Evolutionary conservation across 257 asterid genomes (phyloP), one percentile per base, ranked within the genome.

Genomic region (Primulina eburnea): DNA sequence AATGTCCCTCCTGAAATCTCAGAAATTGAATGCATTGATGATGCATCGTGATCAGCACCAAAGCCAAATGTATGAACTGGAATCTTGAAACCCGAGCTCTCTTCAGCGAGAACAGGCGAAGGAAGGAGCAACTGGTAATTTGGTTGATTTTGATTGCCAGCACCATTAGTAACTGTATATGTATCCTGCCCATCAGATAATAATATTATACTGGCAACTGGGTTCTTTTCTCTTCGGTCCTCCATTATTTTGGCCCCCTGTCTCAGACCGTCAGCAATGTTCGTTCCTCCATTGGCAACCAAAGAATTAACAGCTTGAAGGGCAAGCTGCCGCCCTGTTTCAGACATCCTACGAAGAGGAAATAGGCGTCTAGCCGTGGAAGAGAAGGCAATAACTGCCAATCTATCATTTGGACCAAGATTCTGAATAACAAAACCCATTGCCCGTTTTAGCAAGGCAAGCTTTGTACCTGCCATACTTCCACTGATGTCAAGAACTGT

Each of bases 401-500:
- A 77, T 79, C 99, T 76, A 68, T 94, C 99, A 33, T 83, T 86
- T 1, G 97, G 97, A 35, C 98, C 92, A 0, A 94, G 97, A 70
- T 94, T 94, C 72, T 94, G 97, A 76, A 94, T 94, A 71, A 94
- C 92, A 33, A 94, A 94, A 9, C 98, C 99, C 99, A 94, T 94
- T 16, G 99, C 99, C 20, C 98, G 90, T 78, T 94, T 94, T 29
- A 94, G 84, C 76, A 94, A 55, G 0, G 98, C 97, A 4, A 94
- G 97, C 86, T 94, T 94, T 1, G 97, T 91, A 24, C 99, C 99
- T 1, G 97, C 97, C 99, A 94, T 94, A 85, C 98, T 94, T 64
- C 99, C 99, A 38, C 99, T 94, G 37, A 86, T 90, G 73, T 94
- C 99, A 64, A 94, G 97, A 82, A 94, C 97, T 0, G 99, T 94